These are phyloP conservation scores for Acacia acuminata DNA, from an alignment of 306 rosid genomes.

Conservation along the genomic window DNA sequence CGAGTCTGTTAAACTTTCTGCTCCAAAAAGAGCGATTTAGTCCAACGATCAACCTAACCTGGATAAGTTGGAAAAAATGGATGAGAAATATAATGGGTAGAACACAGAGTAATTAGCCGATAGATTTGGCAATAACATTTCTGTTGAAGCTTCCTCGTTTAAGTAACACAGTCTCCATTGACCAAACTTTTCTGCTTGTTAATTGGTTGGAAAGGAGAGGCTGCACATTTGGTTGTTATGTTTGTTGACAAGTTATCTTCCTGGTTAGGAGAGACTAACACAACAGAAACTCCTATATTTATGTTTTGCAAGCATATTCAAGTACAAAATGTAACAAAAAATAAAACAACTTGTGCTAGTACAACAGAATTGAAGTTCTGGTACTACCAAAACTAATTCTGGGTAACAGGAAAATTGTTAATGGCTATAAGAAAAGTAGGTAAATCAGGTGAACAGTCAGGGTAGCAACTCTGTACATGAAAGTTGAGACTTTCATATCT, in stretches of 20 bases:
- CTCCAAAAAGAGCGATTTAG: conserved; percentile 1
- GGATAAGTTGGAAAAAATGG: neutral
- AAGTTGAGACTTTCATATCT: conserved; percentile 35
- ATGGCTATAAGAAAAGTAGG: conserved; percentile 52
- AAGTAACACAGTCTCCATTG: conserved; percentile 33
- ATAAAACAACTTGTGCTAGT: conserved; percentile 11
- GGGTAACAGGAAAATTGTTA: conserved; percentile 23
- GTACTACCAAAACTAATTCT: conserved; percentile 49
- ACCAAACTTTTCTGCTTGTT: conserved; percentile 37
- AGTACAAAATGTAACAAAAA: conserved; percentile 20
- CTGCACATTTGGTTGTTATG: conserved; percentile 41
- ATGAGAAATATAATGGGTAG: neutral
- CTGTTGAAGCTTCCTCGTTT: conserved; percentile 34
- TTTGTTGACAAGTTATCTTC: conserved; percentile 55
- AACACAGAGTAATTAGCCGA: conserved; percentile 35
- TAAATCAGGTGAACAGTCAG: conserved; percentile 70
- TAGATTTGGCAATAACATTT: conserved; percentile 27
- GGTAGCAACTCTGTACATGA: conserved; percentile 37
- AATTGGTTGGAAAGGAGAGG: conserved; percentile 43
- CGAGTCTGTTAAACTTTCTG: conserved; percentile 25
- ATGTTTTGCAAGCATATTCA: conserved; percentile 30
- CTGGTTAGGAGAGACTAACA: conserved; percentile 50
- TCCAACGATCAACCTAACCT: conserved; percentile 21
- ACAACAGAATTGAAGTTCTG: conserved; percentile 40
- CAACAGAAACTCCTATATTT: conserved; percentile 31